Evolutionary conservation across 2,329 filamentous ascomycete species (phyloP).

Genomic region (Alternaria ethzedia): DNA sequence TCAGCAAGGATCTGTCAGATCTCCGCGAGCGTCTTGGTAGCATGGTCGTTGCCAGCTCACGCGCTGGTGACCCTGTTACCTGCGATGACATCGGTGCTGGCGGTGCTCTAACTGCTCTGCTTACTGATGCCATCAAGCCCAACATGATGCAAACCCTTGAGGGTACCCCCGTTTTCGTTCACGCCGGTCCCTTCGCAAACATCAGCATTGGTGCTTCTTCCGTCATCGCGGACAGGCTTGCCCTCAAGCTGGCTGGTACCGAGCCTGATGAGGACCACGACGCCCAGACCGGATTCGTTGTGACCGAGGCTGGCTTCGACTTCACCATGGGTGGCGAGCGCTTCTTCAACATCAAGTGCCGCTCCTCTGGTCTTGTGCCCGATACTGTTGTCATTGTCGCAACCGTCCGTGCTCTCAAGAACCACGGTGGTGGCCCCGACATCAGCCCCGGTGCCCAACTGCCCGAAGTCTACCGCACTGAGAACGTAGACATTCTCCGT

Average conservation of each 20-base stretch:
- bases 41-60: constrained; percentile 94
- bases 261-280: constrained; percentile 87
- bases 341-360: constrained; percentile 99
- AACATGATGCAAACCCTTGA: constrained; percentile 99
- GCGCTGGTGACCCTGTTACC: constrained; percentile 85
- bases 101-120: constrained; percentile 89
- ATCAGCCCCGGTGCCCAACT: constrained; percentile 86
- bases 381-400: constrained; percentile 95
- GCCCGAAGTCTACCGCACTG: constrained; percentile 86
- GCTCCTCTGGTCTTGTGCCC: constrained; percentile 87
- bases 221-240: constrained; percentile 92
- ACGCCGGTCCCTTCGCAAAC: constrained; percentile 97
- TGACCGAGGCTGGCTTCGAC: constrained; percentile 97
- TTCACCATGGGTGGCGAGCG: constrained; percentile 99
- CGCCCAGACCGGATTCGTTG: constrained; percentile 86
- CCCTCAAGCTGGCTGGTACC: constrained; percentile 92
- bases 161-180: constrained; percentile 95
- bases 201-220: constrained; percentile 98
- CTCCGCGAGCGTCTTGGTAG: constrained; percentile 91
- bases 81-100: constrained; percentile 94
- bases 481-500: constrained; percentile 90
- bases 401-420: constrained; percentile 93
- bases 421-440: constrained; percentile 94
- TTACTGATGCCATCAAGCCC: constrained; percentile 98
- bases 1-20: constrained; percentile 85